Evolutionary conservation across 768 basidiomycete species (phyloP).

Genomic region (Tulasnella sp.): DNA sequence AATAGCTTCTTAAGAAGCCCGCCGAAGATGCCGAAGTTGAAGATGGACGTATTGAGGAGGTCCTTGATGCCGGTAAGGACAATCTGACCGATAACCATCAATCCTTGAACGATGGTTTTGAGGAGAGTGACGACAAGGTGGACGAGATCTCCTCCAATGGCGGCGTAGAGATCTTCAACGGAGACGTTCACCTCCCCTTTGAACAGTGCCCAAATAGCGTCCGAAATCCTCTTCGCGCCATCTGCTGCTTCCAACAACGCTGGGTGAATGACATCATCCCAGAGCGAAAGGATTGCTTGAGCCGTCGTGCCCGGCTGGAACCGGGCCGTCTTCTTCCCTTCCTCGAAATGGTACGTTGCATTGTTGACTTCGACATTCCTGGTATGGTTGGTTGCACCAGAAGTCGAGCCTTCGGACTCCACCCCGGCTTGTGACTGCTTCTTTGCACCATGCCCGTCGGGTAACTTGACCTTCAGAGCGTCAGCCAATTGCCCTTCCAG

Average conservation of each 20-base stretch:
- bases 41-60: slow-evolving; percentile 23
- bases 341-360: slow-evolving; percentile 25
- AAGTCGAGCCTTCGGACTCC: not conserved
- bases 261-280: not conserved
- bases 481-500: not conserved
- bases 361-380: slow-evolving; percentile 14
- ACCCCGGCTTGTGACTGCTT: not conserved
- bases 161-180: not conserved
- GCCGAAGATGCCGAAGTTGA: slow-evolving; percentile 27
- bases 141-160: not conserved
- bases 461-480: not conserved
- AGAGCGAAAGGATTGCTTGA: not conserved
- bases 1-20: slow-evolving; percentile 10
- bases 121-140: not conserved
- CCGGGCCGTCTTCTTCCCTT: slow-evolving; percentile 20
- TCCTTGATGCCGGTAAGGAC: slow-evolving; percentile 1
- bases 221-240: not conserved
- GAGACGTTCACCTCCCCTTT: not conserved
- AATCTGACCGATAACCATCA: not conserved
- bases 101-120: slow-evolving; percentile 2
- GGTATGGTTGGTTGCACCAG: not conserved
- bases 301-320: not conserved
- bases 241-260: not conserved
- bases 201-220: not conserved
- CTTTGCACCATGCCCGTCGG: not conserved